Percentiles rank a stretch among this genome's conserved stretches.
Evolutionary conservation across 495 filamentous ascomycete genomes (phyloP).

Genomic region (Penicillium dipodomyicola): DNA sequence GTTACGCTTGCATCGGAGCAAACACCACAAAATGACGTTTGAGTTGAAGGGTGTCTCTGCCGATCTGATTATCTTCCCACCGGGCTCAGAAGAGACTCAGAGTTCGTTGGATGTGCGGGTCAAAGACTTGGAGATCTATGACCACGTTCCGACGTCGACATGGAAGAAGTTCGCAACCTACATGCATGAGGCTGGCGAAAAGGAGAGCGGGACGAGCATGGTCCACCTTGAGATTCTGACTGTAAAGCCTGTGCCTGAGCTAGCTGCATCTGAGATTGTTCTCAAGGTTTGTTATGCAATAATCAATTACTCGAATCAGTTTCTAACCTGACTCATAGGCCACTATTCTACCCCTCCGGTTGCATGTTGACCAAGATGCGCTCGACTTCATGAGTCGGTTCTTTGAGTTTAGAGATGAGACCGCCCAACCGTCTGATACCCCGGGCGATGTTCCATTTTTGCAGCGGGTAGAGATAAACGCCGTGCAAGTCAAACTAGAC

Average conservation of each 20-base stretch:
- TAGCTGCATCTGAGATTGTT: conserved; percentile 88
- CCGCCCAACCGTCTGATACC: conserved; percentile 45
- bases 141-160: conserved; percentile 91
- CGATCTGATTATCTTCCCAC: conserved; percentile 81
- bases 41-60: conserved; percentile 83
- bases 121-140: conserved; percentile 82
- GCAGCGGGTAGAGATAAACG: conserved; percentile 83
- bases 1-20: conserved; percentile 78
- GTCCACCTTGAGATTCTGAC: conserved; percentile 84
- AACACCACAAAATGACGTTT: conserved; percentile 91
- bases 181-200: conserved; percentile 78
- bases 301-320: background rate
- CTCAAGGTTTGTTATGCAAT: conserved; percentile 56
- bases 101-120: conserved; percentile 82
- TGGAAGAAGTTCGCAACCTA: conserved; percentile 98
- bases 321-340: conserved; percentile 43
- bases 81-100: conserved; percentile 72
- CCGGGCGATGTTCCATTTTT: conserved; percentile 80
- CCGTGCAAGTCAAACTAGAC: conserved; percentile 79
- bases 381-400: conserved; percentile 96
- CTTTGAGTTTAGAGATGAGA: conserved; percentile 94
- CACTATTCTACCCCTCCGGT: conserved; percentile 77
- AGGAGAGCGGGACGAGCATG: conserved; percentile 84
- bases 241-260: conserved; percentile 75
- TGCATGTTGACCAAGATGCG: conserved; percentile 98